Evolutionary conservation across 2,329 filamentous ascomycete species (phyloP).

Genomic region (Scedosporium boydii): DNA sequence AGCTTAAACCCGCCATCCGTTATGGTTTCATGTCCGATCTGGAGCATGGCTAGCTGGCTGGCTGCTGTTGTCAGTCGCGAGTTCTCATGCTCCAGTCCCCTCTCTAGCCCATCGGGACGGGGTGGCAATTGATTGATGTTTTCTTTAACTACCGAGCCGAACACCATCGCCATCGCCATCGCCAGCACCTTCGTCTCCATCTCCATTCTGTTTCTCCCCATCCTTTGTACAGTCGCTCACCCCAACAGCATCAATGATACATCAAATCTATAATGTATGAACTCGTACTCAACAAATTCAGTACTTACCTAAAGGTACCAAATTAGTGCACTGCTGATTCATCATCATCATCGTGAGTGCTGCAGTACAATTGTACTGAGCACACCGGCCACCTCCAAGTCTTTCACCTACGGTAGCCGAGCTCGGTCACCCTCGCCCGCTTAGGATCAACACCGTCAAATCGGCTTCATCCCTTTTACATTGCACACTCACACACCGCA

Average conservation of each 20-base stretch:
- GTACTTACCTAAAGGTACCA: background rate
- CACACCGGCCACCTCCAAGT: background rate
- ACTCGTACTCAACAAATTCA: background rate
- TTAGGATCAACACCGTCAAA: background rate
- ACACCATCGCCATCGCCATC: background rate
- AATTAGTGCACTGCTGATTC: background rate
- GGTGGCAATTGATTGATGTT: no score
- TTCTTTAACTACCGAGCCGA: no score
- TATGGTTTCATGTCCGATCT: no score
- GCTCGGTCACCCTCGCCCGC: background rate
- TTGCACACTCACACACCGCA: background rate
- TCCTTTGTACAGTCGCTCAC: background rate
- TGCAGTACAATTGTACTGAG: background rate
- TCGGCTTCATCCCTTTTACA: background rate
- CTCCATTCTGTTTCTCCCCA: background rate
- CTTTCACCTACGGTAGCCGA: conserved; percentile 5
- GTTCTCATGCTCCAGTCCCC: no score
- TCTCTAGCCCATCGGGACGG: no score
- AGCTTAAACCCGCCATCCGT: no score
- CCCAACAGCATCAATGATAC: background rate
- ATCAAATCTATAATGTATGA: background rate
- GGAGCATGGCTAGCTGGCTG: no score
- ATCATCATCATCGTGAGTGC: background rate
- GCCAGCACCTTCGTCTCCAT: background rate
- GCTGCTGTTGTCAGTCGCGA: no score